Base-by-base conservation (phyloP, 768 basidiomycete species). In the Sarcodon aspratus region DNA sequence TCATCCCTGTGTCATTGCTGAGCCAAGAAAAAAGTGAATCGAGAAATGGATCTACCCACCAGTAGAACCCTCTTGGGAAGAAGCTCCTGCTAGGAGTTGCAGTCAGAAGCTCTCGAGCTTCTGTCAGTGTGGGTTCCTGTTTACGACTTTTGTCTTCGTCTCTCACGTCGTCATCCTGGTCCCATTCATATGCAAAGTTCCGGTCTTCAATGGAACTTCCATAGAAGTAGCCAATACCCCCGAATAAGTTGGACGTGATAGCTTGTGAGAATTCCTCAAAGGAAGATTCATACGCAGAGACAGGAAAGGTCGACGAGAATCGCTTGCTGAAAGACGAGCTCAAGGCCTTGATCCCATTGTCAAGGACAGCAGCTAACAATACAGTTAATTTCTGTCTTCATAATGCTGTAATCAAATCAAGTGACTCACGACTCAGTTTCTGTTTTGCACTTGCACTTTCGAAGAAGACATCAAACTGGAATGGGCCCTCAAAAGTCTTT, bases 31-130 rank as follows among this genome's bases (percentile, higher is more conserved):
- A n/a, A 5, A 43, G 27, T 21, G n/a, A 6, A 6, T n/a, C 15
- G 32, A 31, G 17, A n/a, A n/a, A 27, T 27, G 21, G 21, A 27
- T 27, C 21, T 44, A 40, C 62, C 46, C 63, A 87, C 88, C 94
- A 98, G 64, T 98, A 98, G 66, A 98, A 98, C 13, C 94, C 94
- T 62, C 94, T 74, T 0, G 94, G 94, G 72, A 98, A 98, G 71
- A 98, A 98, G 55, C 91, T 92, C 34, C 95, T 75, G 60, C 92
- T 95, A 4, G 94, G 94, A 0, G 95, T 98, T 1, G 90, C 93
- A 7, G 94, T 95, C 54, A 96, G 66, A 15, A 98, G 66, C 15
- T 79, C 77, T 50, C 71, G 80, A 7, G 88, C 83, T 33, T 85
- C 83, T 5, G 85, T 88, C 52, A 91, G 57, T 48, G 65, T 74